A percentile compares a stretch with the other conserved stretches of the same genome.
phyloP scores from a whole-genome alignment of 257 asterid species.

The Solanum corneliomulleri region DNA sequence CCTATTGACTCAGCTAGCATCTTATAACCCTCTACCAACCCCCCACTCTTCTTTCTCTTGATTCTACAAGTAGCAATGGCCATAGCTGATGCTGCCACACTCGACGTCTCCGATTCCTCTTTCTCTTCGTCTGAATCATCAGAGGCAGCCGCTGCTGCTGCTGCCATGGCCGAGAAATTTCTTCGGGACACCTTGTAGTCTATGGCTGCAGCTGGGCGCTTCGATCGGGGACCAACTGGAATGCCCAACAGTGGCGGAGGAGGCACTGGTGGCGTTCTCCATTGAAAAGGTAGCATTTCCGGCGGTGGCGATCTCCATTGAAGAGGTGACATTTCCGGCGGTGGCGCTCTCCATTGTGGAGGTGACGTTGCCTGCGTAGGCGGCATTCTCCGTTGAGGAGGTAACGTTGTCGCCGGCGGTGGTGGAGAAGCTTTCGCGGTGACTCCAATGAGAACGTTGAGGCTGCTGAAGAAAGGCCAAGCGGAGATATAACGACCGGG shows the following conservation, averaged over 20 bases:
- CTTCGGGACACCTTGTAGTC: slow-evolving; percentile 32
- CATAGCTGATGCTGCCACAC: neutral
- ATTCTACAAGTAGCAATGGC: slow-evolving; percentile 1
- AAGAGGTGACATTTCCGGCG: neutral
- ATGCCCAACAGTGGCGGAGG: slow-evolving; percentile 44
- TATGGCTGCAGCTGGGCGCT: slow-evolving; percentile 39
- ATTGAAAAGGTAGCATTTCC: neutral
- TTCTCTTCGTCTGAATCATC: slow-evolving; percentile 18
- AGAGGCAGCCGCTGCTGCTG: slow-evolving; percentile 58
- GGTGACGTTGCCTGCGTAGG: neutral
- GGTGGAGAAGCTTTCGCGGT: slow-evolving; percentile 15
- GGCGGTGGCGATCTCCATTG: slow-evolving; percentile 1
- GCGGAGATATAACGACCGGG: slow-evolving; percentile 42
- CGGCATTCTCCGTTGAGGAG: slow-evolving; percentile 11
- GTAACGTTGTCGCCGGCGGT: slow-evolving; percentile 10
- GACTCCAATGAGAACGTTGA: slow-evolving; percentile 62
- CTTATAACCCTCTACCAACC: slow-evolving; percentile 30
- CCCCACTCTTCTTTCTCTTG: slow-evolving; percentile 26
- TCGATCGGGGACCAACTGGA: slow-evolving; percentile 80
- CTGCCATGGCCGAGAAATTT: slow-evolving; percentile 69
- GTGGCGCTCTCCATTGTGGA: neutral
- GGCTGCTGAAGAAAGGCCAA: slow-evolving; percentile 69
- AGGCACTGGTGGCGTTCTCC: slow-evolving; percentile 4
- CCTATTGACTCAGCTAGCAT: slow-evolving; percentile 61
- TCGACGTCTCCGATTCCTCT: slow-evolving; percentile 20